These are phyloP conservation scores for Ilyonectria sp. DNA, from an alignment of 2,329 filamentous ascomycete genomes.

Conservation along the genomic window DNA sequence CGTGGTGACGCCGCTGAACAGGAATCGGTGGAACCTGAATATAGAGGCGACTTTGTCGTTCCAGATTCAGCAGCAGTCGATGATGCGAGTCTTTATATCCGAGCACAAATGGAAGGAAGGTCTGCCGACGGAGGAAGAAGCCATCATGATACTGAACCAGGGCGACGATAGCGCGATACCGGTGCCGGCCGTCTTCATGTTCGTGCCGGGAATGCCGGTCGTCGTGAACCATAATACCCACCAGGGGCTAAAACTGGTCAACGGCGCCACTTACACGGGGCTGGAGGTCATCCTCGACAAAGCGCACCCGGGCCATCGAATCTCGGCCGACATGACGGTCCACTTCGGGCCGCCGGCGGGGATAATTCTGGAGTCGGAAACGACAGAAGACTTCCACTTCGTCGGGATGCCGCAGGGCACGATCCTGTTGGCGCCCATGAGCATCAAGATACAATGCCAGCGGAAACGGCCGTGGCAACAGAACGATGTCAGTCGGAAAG, in stretches of 20 bases:
- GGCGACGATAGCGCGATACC: no score
- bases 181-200: no score
- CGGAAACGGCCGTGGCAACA: neutral
- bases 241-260: neutral
- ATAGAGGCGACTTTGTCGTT: no score
- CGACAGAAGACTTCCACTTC: neutral
- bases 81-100: neutral
- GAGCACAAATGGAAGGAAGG: conserved; percentile 5
- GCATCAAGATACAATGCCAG: neutral
- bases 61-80: neutral
- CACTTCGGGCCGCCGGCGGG: neutral
- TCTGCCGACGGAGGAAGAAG: neutral
- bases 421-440: neutral
- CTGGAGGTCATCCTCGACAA: conserved; percentile 5
- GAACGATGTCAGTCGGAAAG: neutral
- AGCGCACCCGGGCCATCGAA: neutral
- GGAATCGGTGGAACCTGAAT: no score
- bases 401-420: neutral
- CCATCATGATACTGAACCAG: no score
- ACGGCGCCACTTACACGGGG: neutral
- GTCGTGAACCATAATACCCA: neutral
- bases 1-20: no score
- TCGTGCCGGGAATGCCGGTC: neutral
- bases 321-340: no score
- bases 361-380: conserved; percentile 2